These are phyloP conservation scores for Penicillium soppii DNA, from an alignment of 495 filamentous ascomycete species.

Conservation along the genomic window DNA sequence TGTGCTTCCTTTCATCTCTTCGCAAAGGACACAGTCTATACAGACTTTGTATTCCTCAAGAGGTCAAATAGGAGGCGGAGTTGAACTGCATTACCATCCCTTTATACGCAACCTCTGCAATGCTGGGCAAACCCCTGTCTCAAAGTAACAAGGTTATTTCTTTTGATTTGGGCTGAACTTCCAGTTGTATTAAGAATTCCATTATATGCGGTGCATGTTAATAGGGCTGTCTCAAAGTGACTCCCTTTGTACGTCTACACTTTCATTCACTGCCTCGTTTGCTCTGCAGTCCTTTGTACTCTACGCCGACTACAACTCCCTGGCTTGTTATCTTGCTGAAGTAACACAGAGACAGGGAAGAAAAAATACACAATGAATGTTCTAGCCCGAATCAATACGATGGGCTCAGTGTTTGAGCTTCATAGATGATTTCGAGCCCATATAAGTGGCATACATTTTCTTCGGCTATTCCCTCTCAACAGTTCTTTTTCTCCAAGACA, in stretches of 20 bases:
- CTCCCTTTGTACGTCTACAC: neutral
- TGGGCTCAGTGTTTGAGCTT: conserved; percentile 2
- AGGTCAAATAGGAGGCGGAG: neutral
- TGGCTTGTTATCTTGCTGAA: neutral
- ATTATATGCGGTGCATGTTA: conserved; percentile 6
- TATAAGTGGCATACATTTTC: neutral
- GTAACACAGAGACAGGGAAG: neutral
- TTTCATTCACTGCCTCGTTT: neutral
- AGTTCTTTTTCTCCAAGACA: conserved; percentile 4
- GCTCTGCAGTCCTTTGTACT: neutral
- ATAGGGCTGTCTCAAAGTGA: neutral
- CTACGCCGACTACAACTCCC: neutral
- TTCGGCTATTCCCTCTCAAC: conserved; percentile 2
- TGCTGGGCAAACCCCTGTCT: conserved; percentile 1
- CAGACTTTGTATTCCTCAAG: neutral
- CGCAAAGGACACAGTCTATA: neutral
- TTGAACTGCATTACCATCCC: conserved; percentile 1
- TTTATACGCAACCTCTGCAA: conserved; percentile 1
- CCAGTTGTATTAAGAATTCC: conserved; percentile 6
- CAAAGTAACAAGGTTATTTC: neutral
- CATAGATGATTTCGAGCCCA: neutral
- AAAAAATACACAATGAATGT: neutral
- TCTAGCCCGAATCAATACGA: neutral
- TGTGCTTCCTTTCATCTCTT: neutral
- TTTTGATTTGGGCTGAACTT: conserved; percentile 2